Evolutionary conservation across 2,329 filamentous ascomycete genomes (phyloP).

Genomic region (Fusarium sacchari): DNA sequence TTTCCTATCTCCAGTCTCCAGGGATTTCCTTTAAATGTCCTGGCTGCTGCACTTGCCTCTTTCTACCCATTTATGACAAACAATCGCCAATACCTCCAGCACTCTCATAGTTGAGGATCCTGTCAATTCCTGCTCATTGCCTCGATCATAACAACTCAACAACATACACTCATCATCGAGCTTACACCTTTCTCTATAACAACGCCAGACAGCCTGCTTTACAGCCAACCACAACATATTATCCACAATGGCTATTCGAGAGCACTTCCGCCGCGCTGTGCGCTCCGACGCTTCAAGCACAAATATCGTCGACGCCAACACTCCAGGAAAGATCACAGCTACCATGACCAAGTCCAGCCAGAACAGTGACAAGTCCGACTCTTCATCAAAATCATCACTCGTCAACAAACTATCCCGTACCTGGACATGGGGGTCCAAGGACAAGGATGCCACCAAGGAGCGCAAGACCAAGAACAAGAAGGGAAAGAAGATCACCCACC

Average conservation of each 20-base stretch:
- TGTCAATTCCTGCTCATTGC: constrained; percentile 12
- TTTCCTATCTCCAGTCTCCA: constrained; percentile 35
- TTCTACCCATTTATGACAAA: constrained; percentile 20
- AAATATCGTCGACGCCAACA: constrained; percentile 47
- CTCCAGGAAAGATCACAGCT: constrained; percentile 43
- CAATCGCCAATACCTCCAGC: constrained; percentile 9
- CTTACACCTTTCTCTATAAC: not conserved
- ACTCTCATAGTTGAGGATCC: constrained; percentile 9
- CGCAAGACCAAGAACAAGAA: constrained; percentile 46
- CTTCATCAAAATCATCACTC: constrained; percentile 46
- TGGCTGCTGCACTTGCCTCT: constrained; percentile 23
- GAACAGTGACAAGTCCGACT: constrained; percentile 39
- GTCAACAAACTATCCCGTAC: constrained; percentile 45
- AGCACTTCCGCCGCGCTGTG: constrained; percentile 54
- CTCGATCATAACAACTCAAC: constrained; percentile 2
- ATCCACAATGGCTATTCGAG: constrained; percentile 54
- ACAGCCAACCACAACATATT: constrained; percentile 3
- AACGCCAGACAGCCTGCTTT: not conserved
- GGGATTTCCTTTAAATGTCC: constrained; percentile 36
- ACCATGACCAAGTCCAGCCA: constrained; percentile 46
- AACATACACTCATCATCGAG: constrained; percentile 5
- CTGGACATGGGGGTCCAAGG: constrained; percentile 47
- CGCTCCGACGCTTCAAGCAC: constrained; percentile 49
- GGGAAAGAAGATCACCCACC: constrained; percentile 48
- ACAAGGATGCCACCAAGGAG: constrained; percentile 45